Conservation (phyloP, 2,329 filamentous ascomycete species). For the Botrytis tulipae region DNA sequence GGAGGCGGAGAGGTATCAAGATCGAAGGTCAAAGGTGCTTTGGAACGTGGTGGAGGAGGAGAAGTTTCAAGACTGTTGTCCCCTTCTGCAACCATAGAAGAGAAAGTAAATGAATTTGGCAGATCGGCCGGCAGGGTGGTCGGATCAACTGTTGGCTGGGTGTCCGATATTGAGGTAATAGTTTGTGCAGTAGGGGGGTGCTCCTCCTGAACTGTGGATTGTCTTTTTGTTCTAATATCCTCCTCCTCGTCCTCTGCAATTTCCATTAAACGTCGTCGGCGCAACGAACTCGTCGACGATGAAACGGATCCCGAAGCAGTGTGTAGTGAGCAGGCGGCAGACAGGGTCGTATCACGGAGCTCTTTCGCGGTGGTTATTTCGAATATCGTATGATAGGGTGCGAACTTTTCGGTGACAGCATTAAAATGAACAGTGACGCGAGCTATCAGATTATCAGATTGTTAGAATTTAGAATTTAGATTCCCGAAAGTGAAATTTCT, state of each 20-base stretch:
- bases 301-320: constrained; percentile 82
- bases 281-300: constrained; percentile 78
- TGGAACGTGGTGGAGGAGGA: constrained; percentile 30
- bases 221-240: constrained; percentile 56
- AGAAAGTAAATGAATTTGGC: constrained; percentile 24
- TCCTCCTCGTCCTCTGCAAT: constrained; percentile 87
- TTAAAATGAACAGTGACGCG: constrained; percentile 75
- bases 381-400: constrained; percentile 83
- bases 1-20: constrained; percentile 21
- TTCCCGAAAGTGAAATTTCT: constrained; percentile 28
- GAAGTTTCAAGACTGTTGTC: constrained; percentile 29
- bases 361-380: constrained; percentile 72
- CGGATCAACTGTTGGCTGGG: constrained; percentile 21
- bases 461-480: constrained; percentile 10
- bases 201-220: constrained; percentile 54
- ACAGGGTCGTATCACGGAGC: constrained; percentile 83
- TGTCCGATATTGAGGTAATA: constrained; percentile 24
- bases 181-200: constrained; percentile 34
- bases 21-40: constrained; percentile 16
- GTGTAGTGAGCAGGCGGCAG: constrained; percentile 84
- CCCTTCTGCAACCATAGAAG: constrained; percentile 25
- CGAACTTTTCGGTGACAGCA: constrained; percentile 67
- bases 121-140: constrained; percentile 23
- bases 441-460: constrained; percentile 51
- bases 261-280: constrained; percentile 76